Evolutionary conservation across 2,329 filamentous ascomycete genomes (phyloP).

Genomic region (Tolypocladium inflatum): DNA sequence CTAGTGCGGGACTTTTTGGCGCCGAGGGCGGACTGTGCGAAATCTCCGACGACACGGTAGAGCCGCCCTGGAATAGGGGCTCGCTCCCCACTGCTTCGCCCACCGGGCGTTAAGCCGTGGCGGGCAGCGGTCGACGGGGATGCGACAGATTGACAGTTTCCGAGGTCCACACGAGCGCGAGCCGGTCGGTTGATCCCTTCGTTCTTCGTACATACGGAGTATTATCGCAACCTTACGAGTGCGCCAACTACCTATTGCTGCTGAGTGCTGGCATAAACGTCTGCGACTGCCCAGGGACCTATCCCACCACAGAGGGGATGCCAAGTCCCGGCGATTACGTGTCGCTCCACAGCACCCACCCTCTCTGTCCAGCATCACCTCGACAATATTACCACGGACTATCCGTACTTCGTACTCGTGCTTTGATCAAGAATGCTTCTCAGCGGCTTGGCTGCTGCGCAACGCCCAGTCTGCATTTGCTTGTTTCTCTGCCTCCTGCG

Average conservation of each 20-base stretch:
- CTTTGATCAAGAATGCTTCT: background rate
- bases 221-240: too few species aligned
- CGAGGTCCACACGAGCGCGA: background rate
- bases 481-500: background rate
- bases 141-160: background rate
- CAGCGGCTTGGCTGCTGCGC: background rate
- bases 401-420: too few species aligned
- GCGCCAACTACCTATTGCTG: background rate
- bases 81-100: background rate
- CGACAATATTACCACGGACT: too few species aligned
- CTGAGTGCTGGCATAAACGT: background rate
- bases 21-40: background rate
- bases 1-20: background rate
- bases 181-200: background rate
- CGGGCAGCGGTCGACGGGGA: background rate
- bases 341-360: background rate
- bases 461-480: too few species aligned
- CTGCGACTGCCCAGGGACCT: background rate
- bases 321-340: background rate
- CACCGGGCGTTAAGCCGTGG: background rate
- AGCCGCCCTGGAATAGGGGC: background rate
- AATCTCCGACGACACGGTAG: background rate
- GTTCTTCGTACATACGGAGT: too few species aligned
- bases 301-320: background rate
- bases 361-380: background rate